Percentiles rank a stretch among this genome's conserved stretches.
phyloP scores from a whole-genome alignment of 345 rosid species.

The Punica granatum region DNA sequence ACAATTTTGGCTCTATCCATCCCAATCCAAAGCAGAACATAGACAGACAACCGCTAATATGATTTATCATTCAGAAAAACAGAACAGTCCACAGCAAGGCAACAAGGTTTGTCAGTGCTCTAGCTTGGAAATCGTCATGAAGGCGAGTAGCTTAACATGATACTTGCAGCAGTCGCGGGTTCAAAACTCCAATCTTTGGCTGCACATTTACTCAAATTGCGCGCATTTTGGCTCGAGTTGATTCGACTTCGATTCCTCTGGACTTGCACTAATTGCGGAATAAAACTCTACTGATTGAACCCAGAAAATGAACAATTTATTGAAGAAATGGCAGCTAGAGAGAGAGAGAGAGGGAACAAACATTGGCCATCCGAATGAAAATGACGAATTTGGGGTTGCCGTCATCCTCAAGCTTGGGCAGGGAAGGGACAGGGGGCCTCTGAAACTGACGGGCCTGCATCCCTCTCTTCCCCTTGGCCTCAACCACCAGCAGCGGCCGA shows the following conservation, averaged over 20 bases:
- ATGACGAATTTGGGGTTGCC: conserved; percentile 86
- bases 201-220: neutral
- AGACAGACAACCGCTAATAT: neutral
- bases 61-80: neutral
- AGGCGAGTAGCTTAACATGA: too few species aligned
- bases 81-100: too few species aligned
- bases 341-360: conserved; percentile 24
- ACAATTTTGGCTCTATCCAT: neutral
- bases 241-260: neutral
- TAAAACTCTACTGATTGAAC: neutral
- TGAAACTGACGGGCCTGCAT: conserved; percentile 75
- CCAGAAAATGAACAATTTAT: neutral
- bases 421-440: conserved; percentile 49
- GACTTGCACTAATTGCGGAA: neutral
- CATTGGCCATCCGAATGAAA: conserved; percentile 87
- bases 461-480: conserved; percentile 87
- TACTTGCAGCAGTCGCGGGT: neutral
- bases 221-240: neutral
- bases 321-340: neutral
- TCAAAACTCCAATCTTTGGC: neutral
- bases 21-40: neutral
- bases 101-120: too few species aligned
- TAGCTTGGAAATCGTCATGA: too few species aligned
- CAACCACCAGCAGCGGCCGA: conserved; percentile 33
- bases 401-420: conserved; percentile 94